Evolutionary conservation across 176 grass and related monocot species (phyloP), one percentile per base, ranked within the genome.

Genomic region (Paspalum vaginatum): DNA sequence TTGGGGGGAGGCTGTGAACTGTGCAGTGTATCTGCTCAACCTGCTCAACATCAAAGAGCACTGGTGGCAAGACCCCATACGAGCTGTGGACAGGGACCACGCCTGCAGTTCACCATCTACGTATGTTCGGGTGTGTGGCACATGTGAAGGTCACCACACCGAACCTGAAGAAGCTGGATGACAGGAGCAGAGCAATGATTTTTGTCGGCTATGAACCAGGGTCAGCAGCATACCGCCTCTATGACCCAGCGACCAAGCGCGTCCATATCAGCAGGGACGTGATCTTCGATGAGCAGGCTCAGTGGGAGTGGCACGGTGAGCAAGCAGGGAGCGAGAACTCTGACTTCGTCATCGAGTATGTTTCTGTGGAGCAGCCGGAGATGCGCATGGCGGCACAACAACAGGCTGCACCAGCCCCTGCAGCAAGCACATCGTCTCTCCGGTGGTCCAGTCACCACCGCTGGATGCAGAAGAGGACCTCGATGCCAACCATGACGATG

Each of bases 61-160:
- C 8, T 0, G 5, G 5, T 0, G 60, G 60, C 4, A 15, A 8
- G 12, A 63, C 60, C 0, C 60, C 60, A 6, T 63, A 63, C 27
- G 5, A 63, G 60, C 60, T 63, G 11, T 63, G 60, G 26, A 63
- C 11, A 0, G 60, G 60, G 5, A 27, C 11, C 12, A 0, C 24
- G 0, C 59, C 25, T 4, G 10, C 0, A 0, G 59, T 61, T 0
- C 25, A 27, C 0, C 59, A 61, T 4, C 59, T 61, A 0, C 11
- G 59, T 0, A 61, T 24, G 1, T 61, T 61, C 25, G 59, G 59
- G 11, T 61, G 59, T 11, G 5, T 61, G 11, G 59, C 59, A 0
- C 59, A 61, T 5, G 12, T 32, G 0, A 63, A 63, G 60, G 26
- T 63, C 5, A 63, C 11, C 13, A 17, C 60, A 1, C 60, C 26